Percentiles rank a stretch among this genome's conserved stretches.
phyloP scores from a whole-genome alignment of 2,329 filamentous ascomycete genomes.

The Zelopaecilomyces penicillatus region DNA sequence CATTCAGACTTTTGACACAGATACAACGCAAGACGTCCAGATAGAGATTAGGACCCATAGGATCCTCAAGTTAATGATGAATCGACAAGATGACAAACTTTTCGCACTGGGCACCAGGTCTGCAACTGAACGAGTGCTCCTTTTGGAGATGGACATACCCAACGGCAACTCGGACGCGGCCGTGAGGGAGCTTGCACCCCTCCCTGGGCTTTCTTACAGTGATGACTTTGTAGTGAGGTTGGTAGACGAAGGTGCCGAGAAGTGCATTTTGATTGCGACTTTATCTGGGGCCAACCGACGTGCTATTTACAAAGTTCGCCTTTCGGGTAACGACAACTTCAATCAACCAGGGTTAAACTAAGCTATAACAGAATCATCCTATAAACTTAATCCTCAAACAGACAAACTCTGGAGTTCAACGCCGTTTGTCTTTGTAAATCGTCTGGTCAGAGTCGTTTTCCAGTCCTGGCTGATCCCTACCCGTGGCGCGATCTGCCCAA shows the following conservation, averaged over 20 bases:
- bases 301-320: slow-evolving; percentile 1
- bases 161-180: slow-evolving; percentile 1
- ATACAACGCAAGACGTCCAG: slow-evolving; percentile 6
- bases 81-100: slow-evolving; percentile 12
- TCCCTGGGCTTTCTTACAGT: slow-evolving; percentile 11
- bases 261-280: slow-evolving; percentile 1
- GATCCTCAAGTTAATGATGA: slow-evolving; percentile 19
- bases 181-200: slow-evolving; percentile 9
- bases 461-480: slow-evolving; percentile 10
- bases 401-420: no score
- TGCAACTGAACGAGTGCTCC: slow-evolving; percentile 14
- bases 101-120: slow-evolving; percentile 17
- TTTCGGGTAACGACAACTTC: not conserved
- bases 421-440: no score
- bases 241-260: slow-evolving; percentile 1
- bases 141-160: slow-evolving; percentile 16
- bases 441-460: slow-evolving; percentile 1
- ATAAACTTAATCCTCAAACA: no score
- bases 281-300: not conserved
- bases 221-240: slow-evolving; percentile 14
- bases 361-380: no score
- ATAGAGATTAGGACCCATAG: slow-evolving; percentile 18
- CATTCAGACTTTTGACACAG: slow-evolving; percentile 12
- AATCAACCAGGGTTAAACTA: no score
- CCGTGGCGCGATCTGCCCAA: slow-evolving; percentile 15